Evolutionary conservation across 306 rosid genomes (phyloP).

Genomic region (Glycine soja): DNA sequence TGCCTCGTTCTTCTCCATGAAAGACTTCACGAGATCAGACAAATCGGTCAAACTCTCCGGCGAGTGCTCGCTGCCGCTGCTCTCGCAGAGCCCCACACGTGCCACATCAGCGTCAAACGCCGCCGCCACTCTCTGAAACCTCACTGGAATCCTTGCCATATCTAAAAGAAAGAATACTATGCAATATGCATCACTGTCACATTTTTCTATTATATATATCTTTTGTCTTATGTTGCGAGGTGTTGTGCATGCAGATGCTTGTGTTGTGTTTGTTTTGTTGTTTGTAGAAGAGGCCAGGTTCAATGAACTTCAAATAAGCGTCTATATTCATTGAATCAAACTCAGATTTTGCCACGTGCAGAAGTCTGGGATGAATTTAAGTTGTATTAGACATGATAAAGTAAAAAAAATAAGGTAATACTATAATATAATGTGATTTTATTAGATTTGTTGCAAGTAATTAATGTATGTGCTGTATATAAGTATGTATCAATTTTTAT

Average conservation of each 20-base stretch:
- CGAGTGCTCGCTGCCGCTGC: slow-evolving; percentile 92
- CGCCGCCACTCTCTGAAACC: slow-evolving; percentile 71
- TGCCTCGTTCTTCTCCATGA: slow-evolving; percentile 63
- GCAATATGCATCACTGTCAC: background rate
- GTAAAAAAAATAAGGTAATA: background rate
- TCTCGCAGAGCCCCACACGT: slow-evolving; percentile 62
- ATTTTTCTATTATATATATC: background rate
- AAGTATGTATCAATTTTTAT: too few relatives aligned
- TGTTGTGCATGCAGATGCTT: background rate
- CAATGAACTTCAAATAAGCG: slow-evolving; percentile 54
- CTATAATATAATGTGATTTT: background rate
- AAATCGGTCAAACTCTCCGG: slow-evolving; percentile 65
- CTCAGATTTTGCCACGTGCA: background rate
- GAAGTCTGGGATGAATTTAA: background rate
- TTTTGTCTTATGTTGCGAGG: slow-evolving; percentile 32
- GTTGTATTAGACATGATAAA: background rate
- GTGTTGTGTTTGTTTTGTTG: background rate
- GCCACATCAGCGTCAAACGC: slow-evolving; percentile 70
- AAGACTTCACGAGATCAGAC: slow-evolving; percentile 79
- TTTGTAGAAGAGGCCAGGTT: slow-evolving; percentile 51
- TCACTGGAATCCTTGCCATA: slow-evolving; percentile 54
- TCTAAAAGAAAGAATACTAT: background rate
- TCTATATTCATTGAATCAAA: slow-evolving; percentile 55
- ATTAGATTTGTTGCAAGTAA: background rate
- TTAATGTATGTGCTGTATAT: background rate